Evolutionary conservation across 2,329 filamentous ascomycete species (phyloP).

Genomic region (Leptosphaerulina australis): DNA sequence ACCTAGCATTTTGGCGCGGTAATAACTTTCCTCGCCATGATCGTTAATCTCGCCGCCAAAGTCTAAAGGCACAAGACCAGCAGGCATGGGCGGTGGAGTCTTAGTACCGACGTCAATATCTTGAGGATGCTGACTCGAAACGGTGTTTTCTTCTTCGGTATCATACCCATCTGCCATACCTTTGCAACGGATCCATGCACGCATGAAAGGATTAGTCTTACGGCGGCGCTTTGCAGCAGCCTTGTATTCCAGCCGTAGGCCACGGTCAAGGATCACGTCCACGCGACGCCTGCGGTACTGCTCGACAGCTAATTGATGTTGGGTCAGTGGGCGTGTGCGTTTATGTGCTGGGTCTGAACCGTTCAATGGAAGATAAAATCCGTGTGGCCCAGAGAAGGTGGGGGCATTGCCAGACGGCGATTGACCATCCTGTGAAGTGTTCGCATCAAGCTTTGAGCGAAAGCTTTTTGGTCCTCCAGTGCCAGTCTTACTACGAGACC

Average conservation of each 20-base stretch:
- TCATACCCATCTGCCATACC: constrained; percentile 54
- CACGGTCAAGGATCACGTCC: constrained; percentile 80
- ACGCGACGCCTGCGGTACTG: constrained; percentile 78
- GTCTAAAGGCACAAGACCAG: constrained; percentile 66
- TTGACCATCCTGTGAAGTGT: constrained; percentile 41
- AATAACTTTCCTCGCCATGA: constrained; percentile 74
- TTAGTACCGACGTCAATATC: constrained; percentile 37
- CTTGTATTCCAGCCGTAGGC: constrained; percentile 70
- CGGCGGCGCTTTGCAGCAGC: constrained; percentile 66
- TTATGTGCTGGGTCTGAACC: constrained; percentile 55
- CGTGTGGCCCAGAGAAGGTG: constrained; percentile 58
- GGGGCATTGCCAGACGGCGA: constrained; percentile 42
- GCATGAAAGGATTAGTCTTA: constrained; percentile 69
- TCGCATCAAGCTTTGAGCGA: constrained; percentile 45
- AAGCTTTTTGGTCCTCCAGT: constrained; percentile 36
- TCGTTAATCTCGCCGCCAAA: constrained; percentile 67
- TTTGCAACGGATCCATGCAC: constrained; percentile 69
- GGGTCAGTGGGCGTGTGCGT: constrained; percentile 75
- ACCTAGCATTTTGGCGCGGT: constrained; percentile 69
- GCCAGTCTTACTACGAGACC: constrained; percentile 50
- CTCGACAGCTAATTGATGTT: constrained; percentile 81
- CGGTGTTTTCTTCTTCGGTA: constrained; percentile 49
- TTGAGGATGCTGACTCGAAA: constrained; percentile 47
- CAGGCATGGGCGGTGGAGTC: constrained; percentile 45
- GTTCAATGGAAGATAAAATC: constrained; percentile 58